These are phyloP conservation scores for Groenewaldozyma tartarivorans DNA, from an alignment of 805 yeast species.

Conservation along the genomic window DNA sequence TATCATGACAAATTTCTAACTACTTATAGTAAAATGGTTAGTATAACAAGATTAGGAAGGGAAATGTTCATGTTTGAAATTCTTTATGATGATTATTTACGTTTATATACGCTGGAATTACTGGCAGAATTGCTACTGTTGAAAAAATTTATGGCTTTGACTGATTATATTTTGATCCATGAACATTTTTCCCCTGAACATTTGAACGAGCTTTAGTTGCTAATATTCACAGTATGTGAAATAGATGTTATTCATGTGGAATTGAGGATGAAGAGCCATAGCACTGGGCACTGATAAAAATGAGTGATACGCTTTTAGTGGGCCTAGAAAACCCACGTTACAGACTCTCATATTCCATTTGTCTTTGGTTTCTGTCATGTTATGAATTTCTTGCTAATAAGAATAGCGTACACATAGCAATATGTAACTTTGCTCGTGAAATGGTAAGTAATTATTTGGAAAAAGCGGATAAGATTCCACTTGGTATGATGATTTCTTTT, in stretches of 20 bases:
- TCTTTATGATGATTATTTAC: slow-evolving; percentile 26
- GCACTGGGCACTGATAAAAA: slow-evolving; percentile 98
- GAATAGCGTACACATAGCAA: neutral
- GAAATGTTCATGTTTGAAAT: neutral
- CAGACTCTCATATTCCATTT: slow-evolving; percentile 38
- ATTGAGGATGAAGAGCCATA: slow-evolving; percentile 60
- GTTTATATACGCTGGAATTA: slow-evolving; percentile 97
- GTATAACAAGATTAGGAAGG: neutral
- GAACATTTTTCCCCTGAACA: too few relatives aligned
- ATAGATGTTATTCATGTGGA: too few relatives aligned
- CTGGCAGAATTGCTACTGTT: slow-evolving; percentile 86
- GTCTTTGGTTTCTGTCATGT: neutral
- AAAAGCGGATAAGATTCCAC: too few relatives aligned
- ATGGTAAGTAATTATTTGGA: too few relatives aligned
- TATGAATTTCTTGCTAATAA: neutral
- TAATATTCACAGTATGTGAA: too few relatives aligned
- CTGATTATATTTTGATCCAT: too few relatives aligned
- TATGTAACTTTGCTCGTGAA: neutral
- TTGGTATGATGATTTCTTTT: slow-evolving; percentile 38
- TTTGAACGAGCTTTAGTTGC: too few relatives aligned
- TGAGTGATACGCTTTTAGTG: slow-evolving; percentile 94
- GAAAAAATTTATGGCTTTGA: slow-evolving; percentile 45
- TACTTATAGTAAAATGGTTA: neutral
- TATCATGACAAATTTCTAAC: neutral
- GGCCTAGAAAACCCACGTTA: slow-evolving; percentile 98